phyloP scores from a whole-genome alignment of 352 stramenopile species.

The Aphanomyces invadans region DNA sequence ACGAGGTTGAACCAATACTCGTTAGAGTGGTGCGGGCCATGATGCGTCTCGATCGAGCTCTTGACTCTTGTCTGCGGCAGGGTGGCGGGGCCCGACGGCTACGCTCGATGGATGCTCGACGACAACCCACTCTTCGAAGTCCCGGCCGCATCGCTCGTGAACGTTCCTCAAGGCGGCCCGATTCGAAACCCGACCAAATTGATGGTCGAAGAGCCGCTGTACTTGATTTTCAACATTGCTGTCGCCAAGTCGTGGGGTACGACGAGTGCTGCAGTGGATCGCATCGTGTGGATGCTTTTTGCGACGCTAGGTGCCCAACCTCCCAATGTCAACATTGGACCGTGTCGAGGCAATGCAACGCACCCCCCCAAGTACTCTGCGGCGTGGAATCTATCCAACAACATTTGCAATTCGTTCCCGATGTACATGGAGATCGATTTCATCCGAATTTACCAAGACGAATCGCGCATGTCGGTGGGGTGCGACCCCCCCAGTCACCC shows the following conservation, averaged over 20 bases:
- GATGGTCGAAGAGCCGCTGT: constrained; percentile 85
- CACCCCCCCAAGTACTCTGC: constrained; percentile 21
- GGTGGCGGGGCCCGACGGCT: constrained; percentile 51
- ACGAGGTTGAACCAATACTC: constrained; percentile 53
- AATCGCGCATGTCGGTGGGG: constrained; percentile 38
- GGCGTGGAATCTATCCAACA: constrained; percentile 33
- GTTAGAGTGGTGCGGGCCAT: constrained; percentile 40
- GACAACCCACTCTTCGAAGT: constrained; percentile 65
- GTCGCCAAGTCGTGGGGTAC: constrained; percentile 82
- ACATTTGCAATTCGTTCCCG: constrained; percentile 70
- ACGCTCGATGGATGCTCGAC: constrained; percentile 59
- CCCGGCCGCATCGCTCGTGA: constrained; percentile 41
- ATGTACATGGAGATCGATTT: constrained; percentile 86
- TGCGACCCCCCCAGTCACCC: constrained; percentile 57
- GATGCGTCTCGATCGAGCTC: not conserved
- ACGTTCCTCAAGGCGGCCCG: constrained; percentile 35
- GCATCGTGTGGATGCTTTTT: no score
- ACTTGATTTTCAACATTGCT: constrained; percentile 92
- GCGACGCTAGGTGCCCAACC: constrained; percentile 29
- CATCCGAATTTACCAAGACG: constrained; percentile 67
- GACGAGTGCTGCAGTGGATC: no score
- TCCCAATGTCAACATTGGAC: constrained; percentile 40
- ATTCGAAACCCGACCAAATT: constrained; percentile 38
- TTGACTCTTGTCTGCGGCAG: constrained; percentile 6
- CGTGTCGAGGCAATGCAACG: constrained; percentile 52